These are phyloP conservation scores for Raphanus sativus DNA, from an alignment of 345 rosid species.

Conservation along the genomic window DNA sequence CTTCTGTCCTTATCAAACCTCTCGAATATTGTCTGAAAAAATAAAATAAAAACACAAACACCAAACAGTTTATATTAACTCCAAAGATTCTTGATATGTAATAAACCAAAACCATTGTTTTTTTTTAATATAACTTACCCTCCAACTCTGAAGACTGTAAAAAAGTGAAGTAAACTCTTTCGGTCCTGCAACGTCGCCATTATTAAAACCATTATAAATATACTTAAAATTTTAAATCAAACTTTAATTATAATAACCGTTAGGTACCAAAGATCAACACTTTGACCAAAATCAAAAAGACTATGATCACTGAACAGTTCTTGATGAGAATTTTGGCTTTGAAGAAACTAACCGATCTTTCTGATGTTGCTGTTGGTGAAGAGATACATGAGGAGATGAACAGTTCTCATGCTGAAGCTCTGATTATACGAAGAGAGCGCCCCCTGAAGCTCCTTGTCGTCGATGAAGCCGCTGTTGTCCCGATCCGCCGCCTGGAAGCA, in stretches of 20 bases:
- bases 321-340: neutral
- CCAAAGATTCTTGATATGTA: neutral
- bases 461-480: conserved; percentile 86
- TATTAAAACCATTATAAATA: neutral
- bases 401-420: conserved; percentile 85
- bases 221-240: neutral
- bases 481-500: conserved; percentile 80
- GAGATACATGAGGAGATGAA: conserved; percentile 80
- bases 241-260: neutral
- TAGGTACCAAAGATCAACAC: neutral
- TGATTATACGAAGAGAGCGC: conserved; percentile 79
- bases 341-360: conserved; percentile 60
- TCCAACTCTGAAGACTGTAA: conserved; percentile 94
- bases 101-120: neutral
- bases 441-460: conserved; percentile 85
- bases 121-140: conserved; percentile 48
- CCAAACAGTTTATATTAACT: neutral
- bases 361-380: conserved; percentile 74
- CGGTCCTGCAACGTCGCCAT: conserved; percentile 56
- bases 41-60: neutral
- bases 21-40: conserved; percentile 66
- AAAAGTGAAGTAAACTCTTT: conserved; percentile 79
- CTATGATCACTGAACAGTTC: neutral
- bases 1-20: conserved; percentile 85
- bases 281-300: neutral